phyloP scores from a whole-genome alignment of 176 grass and related monocot species.

The Echinochloa phyllopogon region DNA sequence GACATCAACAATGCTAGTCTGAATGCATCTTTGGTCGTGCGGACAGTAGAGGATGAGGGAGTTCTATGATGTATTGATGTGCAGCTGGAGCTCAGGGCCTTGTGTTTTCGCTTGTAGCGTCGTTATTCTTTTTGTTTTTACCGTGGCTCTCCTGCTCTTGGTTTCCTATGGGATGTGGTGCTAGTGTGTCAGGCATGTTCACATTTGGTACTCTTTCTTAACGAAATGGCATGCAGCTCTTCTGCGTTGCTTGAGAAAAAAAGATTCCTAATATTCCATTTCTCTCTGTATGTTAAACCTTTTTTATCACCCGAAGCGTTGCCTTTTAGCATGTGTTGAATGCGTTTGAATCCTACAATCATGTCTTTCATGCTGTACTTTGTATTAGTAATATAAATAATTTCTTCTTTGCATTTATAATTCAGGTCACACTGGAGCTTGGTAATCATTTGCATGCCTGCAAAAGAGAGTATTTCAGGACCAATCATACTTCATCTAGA shows the following conservation, averaged over 20 bases:
- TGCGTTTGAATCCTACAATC: not conserved
- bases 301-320: not conserved
- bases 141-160: not conserved
- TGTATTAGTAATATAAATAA: not conserved
- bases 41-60: not conserved
- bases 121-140: not conserved
- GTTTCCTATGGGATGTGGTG: not conserved
- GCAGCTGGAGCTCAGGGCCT: not conserved
- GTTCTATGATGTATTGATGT: not conserved
- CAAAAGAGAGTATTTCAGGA: slow-evolving; percentile 69
- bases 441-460: slow-evolving; percentile 84
- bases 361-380: not conserved
- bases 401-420: slow-evolving; percentile 35
- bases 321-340: slow-evolving; percentile 8
- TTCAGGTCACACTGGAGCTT: slow-evolving; percentile 94
- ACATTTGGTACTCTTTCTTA: not conserved
- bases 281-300: not conserved
- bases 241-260: not conserved
- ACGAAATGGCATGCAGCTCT: not conserved
- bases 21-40: not conserved
- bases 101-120: not conserved
- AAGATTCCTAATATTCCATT: not conserved
- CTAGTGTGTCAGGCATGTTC: not conserved
- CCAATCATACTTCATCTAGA: slow-evolving; percentile 91
- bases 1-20: not conserved